These are phyloP conservation scores for Coniochaeta sp. DNA, from an alignment of 2,329 filamentous ascomycete genomes.

Conservation along the genomic window DNA sequence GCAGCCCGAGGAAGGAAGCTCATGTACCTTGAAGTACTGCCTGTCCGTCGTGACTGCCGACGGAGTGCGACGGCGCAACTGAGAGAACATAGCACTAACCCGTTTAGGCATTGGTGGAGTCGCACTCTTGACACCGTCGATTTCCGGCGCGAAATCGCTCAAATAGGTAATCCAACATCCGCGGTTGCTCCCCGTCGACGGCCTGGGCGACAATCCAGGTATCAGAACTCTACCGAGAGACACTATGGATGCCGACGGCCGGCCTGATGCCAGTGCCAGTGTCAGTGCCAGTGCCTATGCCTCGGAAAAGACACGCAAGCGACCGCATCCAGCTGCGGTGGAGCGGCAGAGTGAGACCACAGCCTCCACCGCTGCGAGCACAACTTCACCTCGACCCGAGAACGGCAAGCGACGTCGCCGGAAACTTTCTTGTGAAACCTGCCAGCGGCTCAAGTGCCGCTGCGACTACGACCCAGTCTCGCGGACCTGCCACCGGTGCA, in stretches of 20 bases:
- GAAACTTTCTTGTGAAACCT: conserved; percentile 2
- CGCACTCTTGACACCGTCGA: neutral
- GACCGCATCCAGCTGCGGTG: neutral
- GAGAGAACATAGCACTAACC: neutral
- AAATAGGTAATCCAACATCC: neutral
- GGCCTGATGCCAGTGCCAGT: neutral
- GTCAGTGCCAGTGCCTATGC: neutral
- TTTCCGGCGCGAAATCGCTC: neutral
- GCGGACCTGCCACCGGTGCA: conserved; percentile 2
- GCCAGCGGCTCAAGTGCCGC: conserved; percentile 1
- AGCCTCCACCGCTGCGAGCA: neutral
- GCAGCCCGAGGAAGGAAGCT: no score
- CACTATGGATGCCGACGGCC: neutral
- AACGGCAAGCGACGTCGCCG: conserved; percentile 1
- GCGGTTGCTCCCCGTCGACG: neutral
- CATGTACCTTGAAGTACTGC: neutral
- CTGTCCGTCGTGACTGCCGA: neutral
- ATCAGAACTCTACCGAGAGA: neutral
- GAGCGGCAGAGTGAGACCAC: neutral
- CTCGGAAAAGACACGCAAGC: neutral
- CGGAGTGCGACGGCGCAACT: neutral
- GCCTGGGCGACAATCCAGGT: neutral
- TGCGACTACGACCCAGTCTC: conserved; percentile 2
- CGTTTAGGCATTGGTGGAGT: neutral
- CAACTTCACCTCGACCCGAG: neutral